Percentiles rank a stretch among this genome's conserved stretches.
These are phyloP conservation scores for Pseudoturritis turrita DNA, from an alignment of 345 rosid genomes.

Conservation along the genomic window DNA sequence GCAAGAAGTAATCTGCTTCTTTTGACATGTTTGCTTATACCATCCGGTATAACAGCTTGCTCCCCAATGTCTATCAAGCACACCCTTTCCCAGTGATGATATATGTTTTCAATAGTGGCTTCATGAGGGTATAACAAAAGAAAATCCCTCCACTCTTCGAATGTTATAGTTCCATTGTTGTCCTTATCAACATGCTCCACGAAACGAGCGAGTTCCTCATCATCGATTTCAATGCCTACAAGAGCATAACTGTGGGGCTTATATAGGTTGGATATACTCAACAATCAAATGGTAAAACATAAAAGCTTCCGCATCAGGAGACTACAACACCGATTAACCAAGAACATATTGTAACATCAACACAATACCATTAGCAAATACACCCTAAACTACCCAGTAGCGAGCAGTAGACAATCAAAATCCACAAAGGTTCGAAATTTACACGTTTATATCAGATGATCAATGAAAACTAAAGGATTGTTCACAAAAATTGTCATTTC, in stretches of 20 bases:
- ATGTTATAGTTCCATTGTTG: constrained; percentile 93
- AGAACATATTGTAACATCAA: not conserved
- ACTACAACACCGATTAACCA: not conserved
- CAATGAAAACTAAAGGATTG: not conserved
- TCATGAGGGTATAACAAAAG: constrained; percentile 94
- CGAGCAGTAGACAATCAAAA: not conserved
- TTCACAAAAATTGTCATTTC: not conserved
- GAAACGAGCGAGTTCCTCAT: constrained; percentile 89
- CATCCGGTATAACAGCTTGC: constrained; percentile 93
- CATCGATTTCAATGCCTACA: constrained; percentile 85
- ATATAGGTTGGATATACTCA: constrained; percentile 21
- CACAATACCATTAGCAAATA: not conserved
- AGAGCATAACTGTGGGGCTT: constrained; percentile 47
- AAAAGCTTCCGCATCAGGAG: not conserved
- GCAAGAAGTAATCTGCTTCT: constrained; percentile 77
- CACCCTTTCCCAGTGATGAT: constrained; percentile 89
- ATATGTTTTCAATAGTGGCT: constrained; percentile 92
- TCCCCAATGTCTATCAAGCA: constrained; percentile 96
- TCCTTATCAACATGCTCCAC: constrained; percentile 99
- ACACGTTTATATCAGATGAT: not conserved
- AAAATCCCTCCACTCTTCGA: constrained; percentile 99
- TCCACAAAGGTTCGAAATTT: not conserved
- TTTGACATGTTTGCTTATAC: constrained; percentile 82
- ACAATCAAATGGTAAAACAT: not conserved
- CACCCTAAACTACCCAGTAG: not conserved